phyloP scores from a whole-genome alignment of 164 flowering plant species.

The Annona squamosa region DNA sequence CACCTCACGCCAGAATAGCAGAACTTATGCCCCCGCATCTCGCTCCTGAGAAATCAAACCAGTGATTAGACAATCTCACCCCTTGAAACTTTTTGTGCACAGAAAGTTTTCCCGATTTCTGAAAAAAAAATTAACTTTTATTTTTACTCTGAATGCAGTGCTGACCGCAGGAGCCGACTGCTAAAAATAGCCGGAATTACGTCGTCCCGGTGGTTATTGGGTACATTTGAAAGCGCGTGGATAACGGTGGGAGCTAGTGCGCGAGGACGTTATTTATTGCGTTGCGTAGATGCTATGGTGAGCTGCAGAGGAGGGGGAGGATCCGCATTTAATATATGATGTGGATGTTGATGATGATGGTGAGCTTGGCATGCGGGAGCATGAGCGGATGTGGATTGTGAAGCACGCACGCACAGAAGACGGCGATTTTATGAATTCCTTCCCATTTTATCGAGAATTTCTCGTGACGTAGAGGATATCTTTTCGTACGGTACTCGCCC shows the following conservation, averaged over 20 bases:
- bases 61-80: background rate
- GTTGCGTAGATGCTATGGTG: background rate
- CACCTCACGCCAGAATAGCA: background rate
- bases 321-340: background rate
- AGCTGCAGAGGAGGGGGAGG: background rate
- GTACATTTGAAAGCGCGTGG: background rate
- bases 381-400: constrained; percentile 2
- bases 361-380: constrained; percentile 2
- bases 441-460: background rate
- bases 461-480: background rate
- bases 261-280: background rate
- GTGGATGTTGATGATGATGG: background rate
- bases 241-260: background rate
- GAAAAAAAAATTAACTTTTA: no score
- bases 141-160: no score
- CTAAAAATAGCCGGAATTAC: no score
- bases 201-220: no score
- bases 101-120: no score
- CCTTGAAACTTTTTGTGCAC: background rate
- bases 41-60: background rate
- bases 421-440: background rate
- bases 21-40: background rate
- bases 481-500: background rate
- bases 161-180: no score
- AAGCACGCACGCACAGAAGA: background rate